Base-by-base conservation (phyloP, 2,329 filamentous ascomycete species). In the Teratosphaeria pseudoeucalypti region DNA sequence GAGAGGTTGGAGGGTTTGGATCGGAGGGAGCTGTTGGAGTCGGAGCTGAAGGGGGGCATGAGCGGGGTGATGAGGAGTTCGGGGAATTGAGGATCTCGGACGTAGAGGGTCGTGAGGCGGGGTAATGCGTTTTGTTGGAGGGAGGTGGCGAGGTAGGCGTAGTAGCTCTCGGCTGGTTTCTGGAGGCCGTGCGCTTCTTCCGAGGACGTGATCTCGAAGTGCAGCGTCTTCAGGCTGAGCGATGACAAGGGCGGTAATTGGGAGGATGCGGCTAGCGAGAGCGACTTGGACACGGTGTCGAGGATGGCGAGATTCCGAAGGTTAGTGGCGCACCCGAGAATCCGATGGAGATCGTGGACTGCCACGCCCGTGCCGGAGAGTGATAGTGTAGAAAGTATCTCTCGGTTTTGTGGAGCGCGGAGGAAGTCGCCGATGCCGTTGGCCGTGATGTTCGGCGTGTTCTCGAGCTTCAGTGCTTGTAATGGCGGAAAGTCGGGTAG, bases 81-180 rank as follows among this genome's bases (percentile, higher is more conserved):
- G 1, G 91, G 86, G 71, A 97, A 96, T 56, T 83, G 80, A 29
- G 87, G 83, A 68, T 96, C 91, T 56, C 90, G 87, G 19, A 96
- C 92, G 71, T 95, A 96, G 7, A 97, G 82, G 26, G 86, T 83
- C 39, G 81, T 81, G 9, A 97, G 80, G 39, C 81, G 82, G 1
- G 91, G 90, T 7, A 97, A 80, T 7, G 84, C 82, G 62, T 87
- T 87, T 16, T 85, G 82, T 61, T 94, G 83, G 34, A 97, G 82
- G 0, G 90, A 95, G n/a, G 83, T 83, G 29, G 90, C 86, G 23
- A 97, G 83, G 73, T 96, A 96, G 62, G 84, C 83, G 74, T 96
- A 95, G 76, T 96, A 95, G 19, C 80, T 82, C 27, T 77, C 75
- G 6, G 78, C 75, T 1, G 81, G 78, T 56, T 80, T 77, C 56